Conservation (phyloP, 257 asterid genomes). For the Orobanche coerulescens region DNA sequence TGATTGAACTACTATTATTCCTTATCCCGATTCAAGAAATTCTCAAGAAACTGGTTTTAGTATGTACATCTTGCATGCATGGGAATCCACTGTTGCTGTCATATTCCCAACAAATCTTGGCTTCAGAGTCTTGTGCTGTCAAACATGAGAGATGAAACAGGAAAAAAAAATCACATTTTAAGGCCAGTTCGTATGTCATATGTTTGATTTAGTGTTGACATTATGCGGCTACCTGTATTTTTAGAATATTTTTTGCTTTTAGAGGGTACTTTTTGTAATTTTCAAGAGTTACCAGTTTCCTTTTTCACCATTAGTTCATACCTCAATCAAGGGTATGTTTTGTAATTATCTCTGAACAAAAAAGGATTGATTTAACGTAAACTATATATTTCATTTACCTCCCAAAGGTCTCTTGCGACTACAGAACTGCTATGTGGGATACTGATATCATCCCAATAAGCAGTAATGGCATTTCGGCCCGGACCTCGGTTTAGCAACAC, state of each 20-base stretch:
- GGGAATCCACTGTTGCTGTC: slow-evolving; percentile 58
- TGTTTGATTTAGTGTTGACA: no score
- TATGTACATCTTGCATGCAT: slow-evolving; percentile 76
- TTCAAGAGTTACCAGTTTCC: no score
- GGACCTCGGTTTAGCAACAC: slow-evolving; percentile 66
- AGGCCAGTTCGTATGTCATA: no score
- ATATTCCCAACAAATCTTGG: slow-evolving; percentile 49
- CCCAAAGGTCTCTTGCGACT: slow-evolving; percentile 71
- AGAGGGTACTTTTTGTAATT: no score
- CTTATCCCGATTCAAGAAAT: neutral
- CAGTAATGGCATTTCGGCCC: slow-evolving; percentile 29
- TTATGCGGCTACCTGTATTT: no score
- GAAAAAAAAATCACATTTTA: no score
- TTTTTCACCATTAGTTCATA: no score
- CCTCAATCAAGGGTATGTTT: no score
- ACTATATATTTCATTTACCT: slow-evolving; percentile 33
- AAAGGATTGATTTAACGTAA: no score
- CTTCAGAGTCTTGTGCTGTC: slow-evolving; percentile 67
- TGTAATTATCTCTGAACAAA: no score
- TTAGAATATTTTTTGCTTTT: no score
- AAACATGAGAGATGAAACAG: no score
- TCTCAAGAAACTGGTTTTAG: slow-evolving; percentile 45
- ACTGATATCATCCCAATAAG: slow-evolving; percentile 79
- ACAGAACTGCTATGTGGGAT: slow-evolving; percentile 45
- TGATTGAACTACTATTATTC: neutral